These are phyloP conservation scores for Allantophomopsis cytisporea DNA, from an alignment of 2,329 filamentous ascomycete genomes.

Conservation along the genomic window DNA sequence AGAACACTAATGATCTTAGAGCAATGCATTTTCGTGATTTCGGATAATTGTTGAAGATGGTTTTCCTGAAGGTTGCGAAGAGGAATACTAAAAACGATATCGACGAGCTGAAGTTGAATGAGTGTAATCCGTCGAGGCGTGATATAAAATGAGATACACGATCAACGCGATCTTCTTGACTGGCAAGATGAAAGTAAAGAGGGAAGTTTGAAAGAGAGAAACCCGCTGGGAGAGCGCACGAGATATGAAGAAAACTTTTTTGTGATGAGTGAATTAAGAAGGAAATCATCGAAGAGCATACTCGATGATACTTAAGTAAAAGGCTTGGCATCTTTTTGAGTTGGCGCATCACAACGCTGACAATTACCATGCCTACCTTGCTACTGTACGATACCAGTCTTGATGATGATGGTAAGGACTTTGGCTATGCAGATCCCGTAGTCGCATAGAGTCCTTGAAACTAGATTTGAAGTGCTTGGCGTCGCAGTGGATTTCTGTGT, in stretches of 20 bases:
- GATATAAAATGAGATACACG: slow-evolving; percentile 4
- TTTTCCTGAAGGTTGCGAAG: neutral
- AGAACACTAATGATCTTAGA: neutral
- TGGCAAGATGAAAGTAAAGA: slow-evolving; percentile 2
- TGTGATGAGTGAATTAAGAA: too few relatives aligned
- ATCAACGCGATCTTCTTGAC: slow-evolving; percentile 5
- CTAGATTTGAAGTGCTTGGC: neutral
- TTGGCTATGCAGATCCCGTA: neutral
- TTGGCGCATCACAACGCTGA: neutral
- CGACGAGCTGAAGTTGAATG: slow-evolving; percentile 1
- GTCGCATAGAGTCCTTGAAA: neutral
- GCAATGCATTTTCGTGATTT: neutral
- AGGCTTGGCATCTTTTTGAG: neutral
- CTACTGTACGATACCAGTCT: neutral
- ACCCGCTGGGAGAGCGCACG: neutral
- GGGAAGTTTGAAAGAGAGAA: slow-evolving; percentile 1
- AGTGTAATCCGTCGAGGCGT: slow-evolving; percentile 3
- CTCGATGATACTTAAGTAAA: neutral
- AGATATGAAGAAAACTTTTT: neutral
- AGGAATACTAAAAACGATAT: neutral
- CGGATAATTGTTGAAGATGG: neutral
- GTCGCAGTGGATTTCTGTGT: neutral
- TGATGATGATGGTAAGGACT: neutral
- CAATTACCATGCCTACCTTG: neutral
- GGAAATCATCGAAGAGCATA: neutral